A percentile compares a stretch with the other conserved stretches of the same genome.
phyloP scores from a whole-genome alignment of 73 alveolate genomes.

The Durusdinium trenchii region DNA sequence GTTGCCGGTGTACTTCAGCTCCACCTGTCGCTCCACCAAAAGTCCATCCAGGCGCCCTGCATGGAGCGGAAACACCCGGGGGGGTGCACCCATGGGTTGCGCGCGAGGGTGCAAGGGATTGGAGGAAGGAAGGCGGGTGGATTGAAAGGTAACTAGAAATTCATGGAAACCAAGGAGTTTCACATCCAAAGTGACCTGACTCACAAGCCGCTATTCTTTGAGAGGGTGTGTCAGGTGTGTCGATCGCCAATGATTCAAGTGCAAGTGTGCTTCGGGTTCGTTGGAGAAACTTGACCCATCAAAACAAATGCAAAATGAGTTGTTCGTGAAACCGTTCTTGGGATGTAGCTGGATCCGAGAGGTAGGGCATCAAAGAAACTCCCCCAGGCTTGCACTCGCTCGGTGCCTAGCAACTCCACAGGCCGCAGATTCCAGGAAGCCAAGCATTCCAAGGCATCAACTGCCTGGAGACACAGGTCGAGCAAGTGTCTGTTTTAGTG shows the following conservation, averaged over 20 bases:
- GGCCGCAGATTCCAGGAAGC: constrained; percentile 60
- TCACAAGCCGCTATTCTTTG: not conserved
- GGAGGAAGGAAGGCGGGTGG: not conserved
- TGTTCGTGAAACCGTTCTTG: too few species aligned
- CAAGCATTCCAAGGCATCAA: constrained; percentile 39
- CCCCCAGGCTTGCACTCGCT: not conserved
- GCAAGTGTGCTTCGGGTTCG: too few species aligned
- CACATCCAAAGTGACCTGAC: too few species aligned
- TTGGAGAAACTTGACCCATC: too few species aligned
- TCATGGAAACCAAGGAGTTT: too few species aligned
- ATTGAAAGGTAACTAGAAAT: not conserved
- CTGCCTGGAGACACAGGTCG: not conserved
- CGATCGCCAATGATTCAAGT: too few species aligned
- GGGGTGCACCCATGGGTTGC: not conserved
- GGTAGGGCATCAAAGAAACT: too few species aligned
- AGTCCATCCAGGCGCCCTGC: constrained; percentile 38
- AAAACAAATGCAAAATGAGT: too few species aligned
- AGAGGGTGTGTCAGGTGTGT: too few species aligned
- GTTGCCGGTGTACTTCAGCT: constrained; percentile 73
- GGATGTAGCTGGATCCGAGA: too few species aligned
- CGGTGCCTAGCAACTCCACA: not conserved
- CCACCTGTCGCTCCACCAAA: constrained; percentile 55
- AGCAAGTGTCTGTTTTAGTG: too few species aligned
- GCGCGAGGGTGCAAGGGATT: too few species aligned
- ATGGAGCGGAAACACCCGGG: not conserved